phyloP scores from a whole-genome alignment of 805 yeast species.

The Sungouiella blattae region DNA sequence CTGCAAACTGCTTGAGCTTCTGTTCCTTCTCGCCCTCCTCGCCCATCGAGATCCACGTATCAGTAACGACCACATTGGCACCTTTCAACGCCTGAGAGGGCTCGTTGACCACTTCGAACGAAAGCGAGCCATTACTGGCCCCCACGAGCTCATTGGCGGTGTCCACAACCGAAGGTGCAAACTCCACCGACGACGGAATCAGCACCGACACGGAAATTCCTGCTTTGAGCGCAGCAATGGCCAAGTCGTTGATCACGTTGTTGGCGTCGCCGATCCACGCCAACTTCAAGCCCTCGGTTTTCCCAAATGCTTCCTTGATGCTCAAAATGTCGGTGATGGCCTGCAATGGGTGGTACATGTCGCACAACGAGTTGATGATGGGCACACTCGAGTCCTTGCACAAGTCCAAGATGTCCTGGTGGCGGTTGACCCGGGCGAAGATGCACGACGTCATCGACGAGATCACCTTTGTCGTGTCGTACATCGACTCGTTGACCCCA shows the following conservation, averaged over 20 bases:
- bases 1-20: slow-evolving; percentile 76
- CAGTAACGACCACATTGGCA: slow-evolving; percentile 87
- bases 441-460: slow-evolving; percentile 96
- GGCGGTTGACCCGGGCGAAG: slow-evolving; percentile 91
- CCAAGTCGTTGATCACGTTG: slow-evolving; percentile 90
- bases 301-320: slow-evolving; percentile 71
- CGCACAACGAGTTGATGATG: slow-evolving; percentile 90
- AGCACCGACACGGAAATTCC: slow-evolving; percentile 84
- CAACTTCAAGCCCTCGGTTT: slow-evolving; percentile 60
- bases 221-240: slow-evolving; percentile 78
- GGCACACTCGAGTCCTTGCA: slow-evolving; percentile 83
- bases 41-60: slow-evolving; percentile 98
- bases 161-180: slow-evolving; percentile 51
- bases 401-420: slow-evolving; percentile 75
- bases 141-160: slow-evolving; percentile 48
- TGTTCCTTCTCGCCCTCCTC: slow-evolving; percentile 75
- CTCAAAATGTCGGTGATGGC: slow-evolving; percentile 90
- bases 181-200: slow-evolving; percentile 72
- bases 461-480: slow-evolving; percentile 84
- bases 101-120: slow-evolving; percentile 61
- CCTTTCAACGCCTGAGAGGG: slow-evolving; percentile 69
- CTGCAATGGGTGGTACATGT: slow-evolving; percentile 89
- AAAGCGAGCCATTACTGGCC: slow-evolving; percentile 39
- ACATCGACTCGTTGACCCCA: slow-evolving; percentile 89
- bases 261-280: slow-evolving; percentile 98